Evolutionary conservation across 345 rosid species (phyloP), one percentile per base, ranked within the genome.

Genomic region (Camelina hispida): DNA sequence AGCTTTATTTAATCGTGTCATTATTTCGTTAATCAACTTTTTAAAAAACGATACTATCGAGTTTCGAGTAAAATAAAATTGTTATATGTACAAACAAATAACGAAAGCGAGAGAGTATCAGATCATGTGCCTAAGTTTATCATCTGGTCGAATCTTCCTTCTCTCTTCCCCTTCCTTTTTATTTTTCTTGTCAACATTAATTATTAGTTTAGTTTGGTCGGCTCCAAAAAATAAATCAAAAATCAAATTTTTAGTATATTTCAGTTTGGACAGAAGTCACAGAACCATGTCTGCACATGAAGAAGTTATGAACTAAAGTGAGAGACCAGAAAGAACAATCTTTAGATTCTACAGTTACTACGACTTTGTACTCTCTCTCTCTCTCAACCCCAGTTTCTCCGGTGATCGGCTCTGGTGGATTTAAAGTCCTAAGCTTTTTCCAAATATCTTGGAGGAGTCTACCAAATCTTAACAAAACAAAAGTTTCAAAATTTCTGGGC

Each of bases 141-240:
- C 30, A 28, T 69, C 43, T 16, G 75, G 75, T 69, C 80, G 75
- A 63, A 76, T 71, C 72, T 55, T 76, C 56, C 72, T 55, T 61
- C 55, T 20, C 72, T 73, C 28, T 46, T 11, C 23, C 7, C 23
- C 4, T 28, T 4, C 2, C 9, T 15, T 15, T 42, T 47, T 14
- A 4, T 5, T 14, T 22, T 42, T 48, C 6, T 47, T 62, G 43
- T 67, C 62, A 66, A 48, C 34, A 68, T 68, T 75, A 52, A 53
- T 32, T 35, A 54, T 32, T 59, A n/a, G n/a, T 60, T 52, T 54
- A 9, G 15, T 76, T 70, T 70, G 61, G 66, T 70, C 74, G 79
- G 79, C 79, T 62, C 52, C 14, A 52, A 23, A 52, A 23, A 38
- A 37, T n/a, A n/a, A n/a, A n/a, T n/a, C n/a, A 20, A 35, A 20